A percentile compares a stretch with the other conserved stretches of the same genome.
phyloP scores from a whole-genome alignment of 306 rosid genomes.

The Carpinus fangiana region DNA sequence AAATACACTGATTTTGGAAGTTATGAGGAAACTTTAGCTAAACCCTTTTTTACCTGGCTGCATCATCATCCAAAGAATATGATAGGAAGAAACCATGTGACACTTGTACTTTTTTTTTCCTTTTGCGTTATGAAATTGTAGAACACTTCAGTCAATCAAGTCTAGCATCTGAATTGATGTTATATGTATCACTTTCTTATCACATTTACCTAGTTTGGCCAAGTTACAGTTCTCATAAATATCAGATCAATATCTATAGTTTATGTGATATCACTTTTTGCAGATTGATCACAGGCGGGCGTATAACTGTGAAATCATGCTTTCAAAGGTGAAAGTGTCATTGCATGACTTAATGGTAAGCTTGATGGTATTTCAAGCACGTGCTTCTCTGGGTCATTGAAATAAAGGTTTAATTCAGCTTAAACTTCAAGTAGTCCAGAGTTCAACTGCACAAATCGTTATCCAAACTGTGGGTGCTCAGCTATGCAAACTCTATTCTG shows the following conservation, averaged over 20 bases:
- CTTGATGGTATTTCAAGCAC: constrained; percentile 9
- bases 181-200: constrained; percentile 10
- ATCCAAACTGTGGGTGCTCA: not conserved
- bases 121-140: too few species aligned
- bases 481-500: not conserved
- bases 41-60: too few species aligned
- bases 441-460: constrained; percentile 4
- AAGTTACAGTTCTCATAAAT: constrained; percentile 1
- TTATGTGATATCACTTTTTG: constrained; percentile 27
- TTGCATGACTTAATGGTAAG: constrained; percentile 84
- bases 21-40: too few species aligned
- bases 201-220: constrained; percentile 18
- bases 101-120: not conserved
- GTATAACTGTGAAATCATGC: constrained; percentile 94
- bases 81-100: too few species aligned
- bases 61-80: too few species aligned
- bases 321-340: constrained; percentile 92
- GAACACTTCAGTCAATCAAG: not conserved
- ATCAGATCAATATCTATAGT: not conserved
- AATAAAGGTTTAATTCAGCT: not conserved
- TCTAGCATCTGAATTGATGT: constrained; percentile 23
- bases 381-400: constrained; percentile 10
- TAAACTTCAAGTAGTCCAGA: not conserved
- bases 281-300: constrained; percentile 94
- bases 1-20: too few species aligned